Conservation (phyloP, 768 basidiomycete genomes). For the Russula compacta region DNA sequence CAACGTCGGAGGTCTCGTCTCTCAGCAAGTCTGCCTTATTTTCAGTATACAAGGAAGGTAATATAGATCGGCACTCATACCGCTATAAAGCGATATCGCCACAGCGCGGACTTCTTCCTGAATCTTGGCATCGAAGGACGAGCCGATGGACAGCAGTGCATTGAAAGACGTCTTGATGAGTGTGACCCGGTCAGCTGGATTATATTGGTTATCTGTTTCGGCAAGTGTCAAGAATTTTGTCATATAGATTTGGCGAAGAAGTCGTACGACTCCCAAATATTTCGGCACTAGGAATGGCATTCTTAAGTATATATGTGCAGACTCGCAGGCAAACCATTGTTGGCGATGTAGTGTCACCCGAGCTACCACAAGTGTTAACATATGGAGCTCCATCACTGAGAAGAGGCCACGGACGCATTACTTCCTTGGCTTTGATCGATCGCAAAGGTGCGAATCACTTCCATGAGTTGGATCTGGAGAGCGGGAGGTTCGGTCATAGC, state of each 20-base stretch:
- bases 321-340: conserved; percentile 65
- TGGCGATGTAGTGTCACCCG: conserved; percentile 17
- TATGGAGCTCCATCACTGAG: background rate
- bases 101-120: conserved; percentile 74
- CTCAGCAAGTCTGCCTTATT: conserved; percentile 58
- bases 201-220: conserved; percentile 36
- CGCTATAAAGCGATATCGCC: conserved; percentile 69
- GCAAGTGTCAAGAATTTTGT: background rate
- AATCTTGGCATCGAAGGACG: conserved; percentile 43
- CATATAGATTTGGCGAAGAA: background rate
- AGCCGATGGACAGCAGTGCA: conserved; percentile 51
- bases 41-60: conserved; percentile 7
- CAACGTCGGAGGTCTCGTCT: conserved; percentile 74
- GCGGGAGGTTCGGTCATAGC: conserved; percentile 75
- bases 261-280: conserved; percentile 44
- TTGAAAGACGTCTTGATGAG: conserved; percentile 58
- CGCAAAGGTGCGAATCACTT: conserved; percentile 50
- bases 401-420: conserved; percentile 4
- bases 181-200: conserved; percentile 44
- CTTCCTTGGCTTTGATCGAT: conserved; percentile 21
- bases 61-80: conserved; percentile 32
- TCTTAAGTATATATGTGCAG: conserved; percentile 70
- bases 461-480: conserved; percentile 64
- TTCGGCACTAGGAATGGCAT: conserved; percentile 51
- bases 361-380: conserved; percentile 5